These are phyloP conservation scores for Heterobasidion irregulare DNA, from an alignment of 1,284 basidiomycete genomes.

Conservation along the genomic window DNA sequence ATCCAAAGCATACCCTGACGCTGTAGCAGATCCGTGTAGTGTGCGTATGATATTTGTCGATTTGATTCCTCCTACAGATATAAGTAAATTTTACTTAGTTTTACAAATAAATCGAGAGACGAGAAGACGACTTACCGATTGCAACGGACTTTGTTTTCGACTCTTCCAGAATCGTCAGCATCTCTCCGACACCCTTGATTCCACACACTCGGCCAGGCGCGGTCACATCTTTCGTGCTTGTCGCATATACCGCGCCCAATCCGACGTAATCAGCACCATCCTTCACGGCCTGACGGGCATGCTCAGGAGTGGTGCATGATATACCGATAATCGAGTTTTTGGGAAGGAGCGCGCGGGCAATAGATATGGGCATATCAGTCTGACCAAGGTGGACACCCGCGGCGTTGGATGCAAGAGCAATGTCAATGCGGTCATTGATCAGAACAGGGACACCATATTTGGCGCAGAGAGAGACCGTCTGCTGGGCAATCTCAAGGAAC, in stretches of 20 bases:
- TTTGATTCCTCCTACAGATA: slow-evolving; percentile 72
- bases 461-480: slow-evolving; percentile 70
- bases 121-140: slow-evolving; percentile 53
- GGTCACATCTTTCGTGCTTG: slow-evolving; percentile 62
- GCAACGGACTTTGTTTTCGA: slow-evolving; percentile 66
- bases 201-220: slow-evolving; percentile 43
- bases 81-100: not conserved
- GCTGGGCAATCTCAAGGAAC: slow-evolving; percentile 75
- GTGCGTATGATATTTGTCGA: slow-evolving; percentile 65
- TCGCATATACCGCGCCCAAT: slow-evolving; percentile 75
- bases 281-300: slow-evolving; percentile 49
- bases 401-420: slow-evolving; percentile 71
- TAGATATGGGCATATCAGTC: slow-evolving; percentile 72
- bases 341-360: slow-evolving; percentile 70
- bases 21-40: slow-evolving; percentile 62
- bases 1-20: slow-evolving; percentile 49
- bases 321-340: slow-evolving; percentile 72
- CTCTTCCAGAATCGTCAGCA: slow-evolving; percentile 59
- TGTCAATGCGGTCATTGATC: slow-evolving; percentile 89
- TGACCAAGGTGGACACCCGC: slow-evolving; percentile 90
- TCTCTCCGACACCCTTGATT: slow-evolving; percentile 54
- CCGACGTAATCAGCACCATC: slow-evolving; percentile 81
- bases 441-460: slow-evolving; percentile 80
- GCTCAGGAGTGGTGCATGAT: slow-evolving; percentile 65
- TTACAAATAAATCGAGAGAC: not conserved